Conservation (phyloP, 208 protist species). For the Leishmania arabica region DNA sequence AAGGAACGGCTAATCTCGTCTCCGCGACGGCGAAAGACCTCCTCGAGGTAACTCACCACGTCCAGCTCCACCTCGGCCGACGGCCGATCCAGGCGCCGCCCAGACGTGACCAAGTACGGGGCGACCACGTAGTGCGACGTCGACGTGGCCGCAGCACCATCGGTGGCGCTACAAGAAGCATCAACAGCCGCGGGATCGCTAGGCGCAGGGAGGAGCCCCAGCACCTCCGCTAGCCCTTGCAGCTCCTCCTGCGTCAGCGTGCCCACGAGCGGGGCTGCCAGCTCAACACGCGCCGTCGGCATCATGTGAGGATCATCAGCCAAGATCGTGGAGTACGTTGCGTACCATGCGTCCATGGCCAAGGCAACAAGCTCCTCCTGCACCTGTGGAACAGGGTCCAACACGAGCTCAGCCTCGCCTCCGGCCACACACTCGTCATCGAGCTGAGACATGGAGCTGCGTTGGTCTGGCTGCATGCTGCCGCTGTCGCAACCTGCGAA, state of each 20-base stretch:
- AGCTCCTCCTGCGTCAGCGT: constrained; percentile 58
- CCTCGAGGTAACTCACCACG: constrained; percentile 69
- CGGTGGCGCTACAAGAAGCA: background rate
- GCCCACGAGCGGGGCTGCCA: constrained; percentile 64
- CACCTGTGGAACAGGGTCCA: constrained; percentile 34
- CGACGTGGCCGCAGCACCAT: background rate
- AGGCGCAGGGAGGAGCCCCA: constrained; percentile 44
- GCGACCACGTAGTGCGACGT: constrained; percentile 42
- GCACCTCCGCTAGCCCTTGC: constrained; percentile 49
- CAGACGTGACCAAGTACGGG: constrained; percentile 48
- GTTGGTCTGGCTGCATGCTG: background rate
- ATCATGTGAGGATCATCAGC: constrained; percentile 59
- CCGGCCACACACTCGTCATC: background rate
- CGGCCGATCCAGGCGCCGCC: constrained; percentile 71
- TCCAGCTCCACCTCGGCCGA: constrained; percentile 73
- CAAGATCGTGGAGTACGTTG: constrained; percentile 76
- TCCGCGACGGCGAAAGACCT: constrained; percentile 58
- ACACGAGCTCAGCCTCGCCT: background rate
- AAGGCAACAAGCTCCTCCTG: constrained; percentile 68
- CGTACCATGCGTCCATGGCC: constrained; percentile 89
- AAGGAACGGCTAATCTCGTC: constrained; percentile 52
- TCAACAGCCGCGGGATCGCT: constrained; percentile 1
- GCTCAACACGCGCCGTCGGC: constrained; percentile 58
- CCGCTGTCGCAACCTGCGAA: background rate
- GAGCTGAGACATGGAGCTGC: background rate